Percentiles rank a stretch among this genome's conserved stretches.
phyloP scores from a whole-genome alignment of 345 rosid species.

The Populus davidiana region DNA sequence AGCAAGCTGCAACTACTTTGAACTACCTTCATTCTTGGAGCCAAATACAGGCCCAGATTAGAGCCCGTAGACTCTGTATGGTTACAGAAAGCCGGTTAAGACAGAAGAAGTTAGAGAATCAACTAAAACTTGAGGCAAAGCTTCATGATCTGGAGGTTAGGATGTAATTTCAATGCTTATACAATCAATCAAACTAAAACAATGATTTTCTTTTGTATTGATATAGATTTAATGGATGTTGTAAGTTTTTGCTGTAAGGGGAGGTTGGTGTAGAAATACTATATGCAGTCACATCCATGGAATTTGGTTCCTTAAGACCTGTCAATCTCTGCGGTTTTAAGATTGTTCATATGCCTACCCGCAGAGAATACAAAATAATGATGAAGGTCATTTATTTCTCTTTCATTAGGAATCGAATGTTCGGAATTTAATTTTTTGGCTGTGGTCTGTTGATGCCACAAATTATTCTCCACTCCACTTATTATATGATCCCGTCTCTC shows the following conservation, averaged over 20 bases:
- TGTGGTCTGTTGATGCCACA: not conserved
- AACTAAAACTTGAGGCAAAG: slow-evolving; percentile 88
- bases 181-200: not conserved
- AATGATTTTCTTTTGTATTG: not conserved
- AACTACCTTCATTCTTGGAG: slow-evolving; percentile 85
- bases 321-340: not conserved
- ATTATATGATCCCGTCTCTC: not conserved
- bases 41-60: slow-evolving; percentile 63
- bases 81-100: slow-evolving; percentile 66
- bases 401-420: not conserved
- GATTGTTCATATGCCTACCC: not conserved
- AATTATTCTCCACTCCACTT: not conserved
- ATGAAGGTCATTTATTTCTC: not conserved
- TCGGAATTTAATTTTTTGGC: not conserved
- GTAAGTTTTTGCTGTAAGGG: not conserved
- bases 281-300: not conserved
- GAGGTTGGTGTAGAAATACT: not conserved
- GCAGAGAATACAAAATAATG: not conserved
- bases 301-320: not conserved
- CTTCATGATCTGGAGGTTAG: slow-evolving; percentile 82
- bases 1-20: slow-evolving; percentile 59
- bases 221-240: not conserved
- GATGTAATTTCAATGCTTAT: not conserved
- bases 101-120: slow-evolving; percentile 86
- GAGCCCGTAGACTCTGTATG: slow-evolving; percentile 71